Base-by-base conservation (phyloP, 192 early-diverging fungal species). In the Fimicolochytrium jonesii region DNA sequence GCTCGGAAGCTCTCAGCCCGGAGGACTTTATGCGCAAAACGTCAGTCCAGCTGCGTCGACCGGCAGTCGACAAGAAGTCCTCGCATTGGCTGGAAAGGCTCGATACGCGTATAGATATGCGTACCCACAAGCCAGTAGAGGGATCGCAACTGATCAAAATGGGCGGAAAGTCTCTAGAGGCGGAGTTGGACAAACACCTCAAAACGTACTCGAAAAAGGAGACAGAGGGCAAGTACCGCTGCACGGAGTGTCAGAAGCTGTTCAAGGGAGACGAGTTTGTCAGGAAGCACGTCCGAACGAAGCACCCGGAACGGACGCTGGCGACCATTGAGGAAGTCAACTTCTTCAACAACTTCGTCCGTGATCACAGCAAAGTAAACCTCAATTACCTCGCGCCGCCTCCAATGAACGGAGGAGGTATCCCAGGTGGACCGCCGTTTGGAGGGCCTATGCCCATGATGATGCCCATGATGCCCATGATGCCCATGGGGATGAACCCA, bases 251-350 rank as follows among this genome's bases (percentile, higher is more conserved):
- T 76, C 79, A 75, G 18, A 98, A 98, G 82, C 87, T 95, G 36
- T 98, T 98, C 79, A 88, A 90, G 66, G 96, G 91, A 22, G 81
- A 88, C 32, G 88, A 90, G 58, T 98, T 91, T 86, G 92, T 97
- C 22, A 82, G 81, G 70, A 98, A 98, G 73, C 96, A 98, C 64
- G 89, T 98, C 64, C 66, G 80, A 59, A 82, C 80, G 54, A 98
- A 98, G 74, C 96, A 98, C 69, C 77, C 86, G 11, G 90, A 95
- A 68, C 73, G 88, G 18, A 34, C 17, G 22, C 13, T 39, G 15
- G 22, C 34, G 5, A 55, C 26, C 37, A 6, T 18, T 9, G 22
- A 59, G 36, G 57, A 67, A 18, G 57, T 59, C 13, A 76, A 71
- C 6, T 90, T 86, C 51, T 94, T 88, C 67, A 95, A 98, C 75